Percentiles rank a stretch among this genome's conserved stretches.
Conservation (phyloP, 306 rosid genomes). For the Gastrolobium villosum region DNA sequence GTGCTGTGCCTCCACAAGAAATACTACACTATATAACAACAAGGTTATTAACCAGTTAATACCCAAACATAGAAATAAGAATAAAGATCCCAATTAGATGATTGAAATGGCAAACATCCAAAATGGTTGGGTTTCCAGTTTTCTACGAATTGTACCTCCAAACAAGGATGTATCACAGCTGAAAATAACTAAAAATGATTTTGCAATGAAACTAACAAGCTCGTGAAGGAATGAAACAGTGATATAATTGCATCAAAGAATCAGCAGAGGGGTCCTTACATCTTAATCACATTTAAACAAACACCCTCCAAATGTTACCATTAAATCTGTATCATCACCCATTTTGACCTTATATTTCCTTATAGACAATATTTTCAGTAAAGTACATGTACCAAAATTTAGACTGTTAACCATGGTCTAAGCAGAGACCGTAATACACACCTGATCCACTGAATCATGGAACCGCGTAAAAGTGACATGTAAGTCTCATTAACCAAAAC, state of each 20-base stretch:
- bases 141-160: not conserved
- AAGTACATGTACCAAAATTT: not conserved
- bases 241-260: not conserved
- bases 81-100: not conserved
- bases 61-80: not conserved
- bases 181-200: not conserved
- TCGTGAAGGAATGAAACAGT: not conserved
- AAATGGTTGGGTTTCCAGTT: not conserved
- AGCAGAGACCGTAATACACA: not conserved
- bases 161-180: not conserved
- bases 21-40: not conserved
- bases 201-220: too few species aligned
- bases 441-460: not conserved
- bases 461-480: not conserved
- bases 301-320: not conserved
- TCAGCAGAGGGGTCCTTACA: not conserved
- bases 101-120: not conserved
- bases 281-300: not conserved
- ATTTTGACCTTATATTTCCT: not conserved
- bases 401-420: not conserved
- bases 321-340: not conserved
- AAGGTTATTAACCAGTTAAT: constrained; percentile 1
- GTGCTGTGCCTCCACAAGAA: not conserved
- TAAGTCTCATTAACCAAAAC: not conserved
- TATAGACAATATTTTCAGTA: not conserved